These are phyloP conservation scores for Phytophthora aleatoria DNA, from an alignment of 352 stramenopile species.

Conservation along the genomic window DNA sequence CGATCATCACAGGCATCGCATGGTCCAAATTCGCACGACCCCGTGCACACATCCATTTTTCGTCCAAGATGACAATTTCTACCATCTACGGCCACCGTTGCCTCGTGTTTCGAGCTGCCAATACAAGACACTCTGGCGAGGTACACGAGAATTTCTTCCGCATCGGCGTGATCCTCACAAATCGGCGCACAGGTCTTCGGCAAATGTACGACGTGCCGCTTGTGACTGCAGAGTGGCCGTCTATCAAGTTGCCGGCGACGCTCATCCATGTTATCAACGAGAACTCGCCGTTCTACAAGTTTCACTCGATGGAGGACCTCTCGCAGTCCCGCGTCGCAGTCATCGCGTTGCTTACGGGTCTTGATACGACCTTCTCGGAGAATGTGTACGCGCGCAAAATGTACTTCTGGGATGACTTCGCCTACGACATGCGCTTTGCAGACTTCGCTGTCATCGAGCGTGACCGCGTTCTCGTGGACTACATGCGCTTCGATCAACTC, in stretches of 20 bases:
- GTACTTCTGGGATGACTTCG: slow-evolving; percentile 91
- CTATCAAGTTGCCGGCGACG: slow-evolving; percentile 81
- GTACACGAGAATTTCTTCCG: slow-evolving; percentile 86
- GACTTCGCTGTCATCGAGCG: slow-evolving; percentile 79
- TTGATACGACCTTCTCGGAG: slow-evolving; percentile 87
- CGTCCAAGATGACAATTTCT: slow-evolving; percentile 64
- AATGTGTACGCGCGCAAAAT: slow-evolving; percentile 88
- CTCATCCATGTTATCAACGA: slow-evolving; percentile 86
- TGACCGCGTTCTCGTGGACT: slow-evolving; percentile 72
- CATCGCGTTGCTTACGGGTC: slow-evolving; percentile 75
- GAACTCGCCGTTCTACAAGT: slow-evolving; percentile 80
- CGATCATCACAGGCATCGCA: slow-evolving; percentile 86
- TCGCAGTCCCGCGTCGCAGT: slow-evolving; percentile 74
- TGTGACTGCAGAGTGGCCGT: slow-evolving; percentile 79
- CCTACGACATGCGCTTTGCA: slow-evolving; percentile 74
- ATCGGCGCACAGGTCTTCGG: slow-evolving; percentile 76
- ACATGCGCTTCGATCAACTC: slow-evolving; percentile 65
- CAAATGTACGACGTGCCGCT: slow-evolving; percentile 87
- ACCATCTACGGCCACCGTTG: slow-evolving; percentile 78
- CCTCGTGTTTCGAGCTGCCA: slow-evolving; percentile 80
- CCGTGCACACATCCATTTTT: slow-evolving; percentile 85
- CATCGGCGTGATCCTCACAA: slow-evolving; percentile 84
- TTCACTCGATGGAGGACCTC: slow-evolving; percentile 73
- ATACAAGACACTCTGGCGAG: slow-evolving; percentile 79
- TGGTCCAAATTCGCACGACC: slow-evolving; percentile 88